These are phyloP conservation scores for Sicyos edulis DNA, from an alignment of 306 rosid genomes.

Conservation along the genomic window DNA sequence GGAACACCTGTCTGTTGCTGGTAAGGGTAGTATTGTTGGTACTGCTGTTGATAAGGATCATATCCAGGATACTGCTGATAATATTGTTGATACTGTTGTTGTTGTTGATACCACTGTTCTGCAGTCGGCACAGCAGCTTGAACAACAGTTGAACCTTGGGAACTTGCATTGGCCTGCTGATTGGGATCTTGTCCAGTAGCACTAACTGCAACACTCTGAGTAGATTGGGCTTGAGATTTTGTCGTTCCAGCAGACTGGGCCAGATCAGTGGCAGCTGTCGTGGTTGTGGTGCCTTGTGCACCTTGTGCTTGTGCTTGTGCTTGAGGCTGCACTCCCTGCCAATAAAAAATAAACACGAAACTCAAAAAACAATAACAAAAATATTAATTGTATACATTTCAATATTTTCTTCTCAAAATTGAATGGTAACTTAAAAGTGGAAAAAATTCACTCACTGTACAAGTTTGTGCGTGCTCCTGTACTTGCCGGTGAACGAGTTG, in stretches of 20 bases:
- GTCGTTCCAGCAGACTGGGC: conserved; percentile 36
- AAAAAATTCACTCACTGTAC: conserved; percentile 51
- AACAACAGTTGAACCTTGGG: conserved; percentile 53
- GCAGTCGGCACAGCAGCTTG: conserved; percentile 50
- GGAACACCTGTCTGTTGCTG: conserved; percentile 60
- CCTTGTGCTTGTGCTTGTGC: conserved; percentile 38
- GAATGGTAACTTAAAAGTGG: conserved; percentile 8
- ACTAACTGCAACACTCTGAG: conserved; percentile 47
- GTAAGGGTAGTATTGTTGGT: conserved; percentile 78
- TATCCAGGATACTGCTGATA: conserved; percentile 91
- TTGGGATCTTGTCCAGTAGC: conserved; percentile 51
- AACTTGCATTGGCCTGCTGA: conserved; percentile 42
- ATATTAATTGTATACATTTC: not conserved
- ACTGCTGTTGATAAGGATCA: conserved; percentile 84
- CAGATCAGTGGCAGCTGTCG: conserved; percentile 47
- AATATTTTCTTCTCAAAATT: not conserved
- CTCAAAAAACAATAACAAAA: not conserved
- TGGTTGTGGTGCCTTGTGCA: conserved; percentile 46
- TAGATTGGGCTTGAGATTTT: conserved; percentile 46
- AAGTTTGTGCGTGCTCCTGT: conserved; percentile 88
- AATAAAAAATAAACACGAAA: conserved; percentile 23
- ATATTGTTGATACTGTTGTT: conserved; percentile 81
- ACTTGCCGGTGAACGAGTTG: conserved; percentile 93
- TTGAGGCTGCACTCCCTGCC: conserved; percentile 76
- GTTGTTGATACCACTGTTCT: conserved; percentile 90